Evolutionary conservation across 257 asterid genomes (phyloP).

Genomic region (Apocynum venetum): DNA sequence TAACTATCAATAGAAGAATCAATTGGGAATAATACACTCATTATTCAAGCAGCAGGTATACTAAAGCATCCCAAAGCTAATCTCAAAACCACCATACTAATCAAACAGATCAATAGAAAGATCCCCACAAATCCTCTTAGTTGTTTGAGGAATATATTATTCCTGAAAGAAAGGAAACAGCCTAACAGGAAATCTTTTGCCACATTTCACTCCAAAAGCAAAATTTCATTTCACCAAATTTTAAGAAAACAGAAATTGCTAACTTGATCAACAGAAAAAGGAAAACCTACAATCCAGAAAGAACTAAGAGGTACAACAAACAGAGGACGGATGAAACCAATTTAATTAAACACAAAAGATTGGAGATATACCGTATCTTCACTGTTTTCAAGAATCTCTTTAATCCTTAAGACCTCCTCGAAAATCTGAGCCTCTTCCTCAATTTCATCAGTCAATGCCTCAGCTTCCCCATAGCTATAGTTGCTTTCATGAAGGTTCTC

Average conservation of each 20-base stretch:
- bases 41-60: not conserved
- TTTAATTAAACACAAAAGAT: not conserved
- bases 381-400: constrained; percentile 51
- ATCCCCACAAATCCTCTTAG: constrained; percentile 13
- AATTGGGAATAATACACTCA: not conserved
- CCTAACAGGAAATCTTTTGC: constrained; percentile 17
- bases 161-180: not conserved
- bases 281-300: not conserved
- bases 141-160: not conserved
- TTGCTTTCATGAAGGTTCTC: constrained; percentile 39
- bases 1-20: constrained; percentile 11
- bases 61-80: not conserved
- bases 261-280: constrained; percentile 2
- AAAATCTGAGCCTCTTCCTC: constrained; percentile 60
- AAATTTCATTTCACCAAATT: not conserved
- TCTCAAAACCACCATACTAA: not conserved
- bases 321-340: constrained; percentile 2
- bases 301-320: not conserved
- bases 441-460: constrained; percentile 83
- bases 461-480: constrained; percentile 71
- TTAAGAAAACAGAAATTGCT: constrained; percentile 7
- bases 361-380: constrained; percentile 56
- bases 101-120: not conserved
- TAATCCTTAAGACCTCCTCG: constrained; percentile 78
- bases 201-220: constrained; percentile 19